These are phyloP conservation scores for Mitragyna speciosa DNA, from an alignment of 257 asterid species.

Conservation along the genomic window DNA sequence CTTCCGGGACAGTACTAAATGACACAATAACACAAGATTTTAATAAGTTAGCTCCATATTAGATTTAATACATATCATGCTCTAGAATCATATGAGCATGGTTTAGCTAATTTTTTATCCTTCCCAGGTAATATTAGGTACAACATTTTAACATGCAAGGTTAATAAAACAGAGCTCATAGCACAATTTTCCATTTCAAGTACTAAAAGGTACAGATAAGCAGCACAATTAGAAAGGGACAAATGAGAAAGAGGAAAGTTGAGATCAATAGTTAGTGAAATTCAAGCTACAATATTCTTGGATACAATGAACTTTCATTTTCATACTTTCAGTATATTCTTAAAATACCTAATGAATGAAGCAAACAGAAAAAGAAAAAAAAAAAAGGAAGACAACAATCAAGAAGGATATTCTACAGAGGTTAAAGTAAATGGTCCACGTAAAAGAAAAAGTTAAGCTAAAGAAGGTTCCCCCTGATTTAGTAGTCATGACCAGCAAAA, in stretches of 20 bases:
- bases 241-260: not conserved
- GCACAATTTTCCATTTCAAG: not conserved
- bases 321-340: conserved; percentile 15
- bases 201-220: not conserved
- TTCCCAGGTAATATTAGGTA: not conserved
- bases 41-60: not conserved
- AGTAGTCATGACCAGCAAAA: conserved; percentile 10
- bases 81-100: not conserved
- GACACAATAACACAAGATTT: not conserved
- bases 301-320: not conserved
- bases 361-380: not conserved
- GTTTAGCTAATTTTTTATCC: not conserved
- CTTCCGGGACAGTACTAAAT: not conserved
- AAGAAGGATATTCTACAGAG: conserved; percentile 16
- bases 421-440: conserved; percentile 14
- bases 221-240: conserved; percentile 10
- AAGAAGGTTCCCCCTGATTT: not conserved
- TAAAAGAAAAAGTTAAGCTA: conserved; percentile 4
- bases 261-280: not conserved
- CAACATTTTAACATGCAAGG: not conserved
- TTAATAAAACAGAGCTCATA: not conserved
- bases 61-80: not conserved
- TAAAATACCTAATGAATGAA: not conserved
- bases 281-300: not conserved
- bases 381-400: conserved; percentile 1